Base-by-base conservation (phyloP, 2,329 filamentous ascomycete species). In the Ceratocystis smalleyi region DNA sequence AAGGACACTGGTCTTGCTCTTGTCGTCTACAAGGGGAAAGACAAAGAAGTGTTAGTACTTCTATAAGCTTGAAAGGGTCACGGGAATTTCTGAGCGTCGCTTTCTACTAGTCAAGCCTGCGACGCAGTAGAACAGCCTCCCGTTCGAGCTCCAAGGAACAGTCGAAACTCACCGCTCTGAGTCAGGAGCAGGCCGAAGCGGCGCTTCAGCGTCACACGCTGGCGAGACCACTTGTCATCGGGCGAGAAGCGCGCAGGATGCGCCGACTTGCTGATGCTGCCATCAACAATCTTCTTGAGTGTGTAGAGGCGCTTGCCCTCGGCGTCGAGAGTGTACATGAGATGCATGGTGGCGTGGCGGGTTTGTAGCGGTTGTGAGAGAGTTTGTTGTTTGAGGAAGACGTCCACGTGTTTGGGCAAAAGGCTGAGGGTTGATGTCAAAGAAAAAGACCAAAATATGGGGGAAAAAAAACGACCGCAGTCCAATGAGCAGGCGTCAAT, bases 171-270 rank as follows among this genome's bases (percentile, higher is more conserved):
- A 82, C 80, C 78, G 74, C 79, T 87, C 81, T 95, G 89, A 63
- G 88, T 94, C 74, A 96, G 78, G 68, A 97, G 83, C 68, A 96
- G 81, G 60, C 87, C 87, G 73, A 95, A 97, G 72, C 94, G 83
- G 79, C 89, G 91, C 86, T 96, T 96, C 72, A 97, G 81, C 22
- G 91, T 95, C 61, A 97, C 91, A 70, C 94, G 85, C 78, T 97
- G 92, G 73, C 90, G 88, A 72, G 91, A 96, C 83, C 95, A 97
- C 81, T 96, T 96, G 81, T 99, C 94, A 77, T 99, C 94, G 68
- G 94, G 94, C 59, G 90, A 96, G 81, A 97, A 99, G 70, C 94
- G 83, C 54, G 94, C 94, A 59, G 94, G 92, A 78, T 97, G 92
- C 65, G 94, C 94, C 63, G 88, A 94, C 81, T 95, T 96, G 75